Evolutionary conservation across 106 monocot species (phyloP), one percentile per base, ranked within the genome.

Genomic region (Dendrobium catenatum): DNA sequence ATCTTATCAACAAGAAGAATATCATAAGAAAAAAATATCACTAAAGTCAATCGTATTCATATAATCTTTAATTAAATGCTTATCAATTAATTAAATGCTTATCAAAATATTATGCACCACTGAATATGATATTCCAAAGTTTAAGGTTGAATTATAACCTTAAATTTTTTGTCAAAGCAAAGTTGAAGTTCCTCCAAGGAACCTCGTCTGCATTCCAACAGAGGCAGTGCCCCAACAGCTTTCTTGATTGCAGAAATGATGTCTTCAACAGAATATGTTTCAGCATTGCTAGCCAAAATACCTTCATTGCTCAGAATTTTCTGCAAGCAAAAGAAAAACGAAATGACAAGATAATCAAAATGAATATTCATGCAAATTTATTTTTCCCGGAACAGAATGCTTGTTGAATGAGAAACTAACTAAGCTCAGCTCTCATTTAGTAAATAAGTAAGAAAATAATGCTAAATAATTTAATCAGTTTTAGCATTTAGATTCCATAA

Each of bases 101-200:
- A 37, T 26, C 8, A 11, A 66, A 24, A 66, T 26, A 72, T 72
- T 16, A 13, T 72, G 29, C 33, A 72, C 40, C 2, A 16, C 1
- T 11, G 5, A 27, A 72, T 72, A 16, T 40, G 68, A 9, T 72
- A 72, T 40, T 40, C 9, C 33, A 15, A 16, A 61, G 40, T 40
- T 33, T 4, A 72, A 40, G 15, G 11, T 72, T 29, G 37, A 29
- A 72, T 41, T 15, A 29, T 40, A 72, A 97, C 96, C 92, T 85
- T 87, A 75, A 94, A 92, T 78, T 97, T 89, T 83, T 97, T 97
- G 42, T 89, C 64, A 72, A 97, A 92, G 81, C 96, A 97, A 67
- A 97, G 83, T 42, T 84, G 90, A 41, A 97, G 81, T 83, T 97
- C 96, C 83, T 97, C 66, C 54, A 97, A 42, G 51, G 85, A 80